phyloP scores from a whole-genome alignment of 148 eudicot species.

The Polygonum maritimum region DNA sequence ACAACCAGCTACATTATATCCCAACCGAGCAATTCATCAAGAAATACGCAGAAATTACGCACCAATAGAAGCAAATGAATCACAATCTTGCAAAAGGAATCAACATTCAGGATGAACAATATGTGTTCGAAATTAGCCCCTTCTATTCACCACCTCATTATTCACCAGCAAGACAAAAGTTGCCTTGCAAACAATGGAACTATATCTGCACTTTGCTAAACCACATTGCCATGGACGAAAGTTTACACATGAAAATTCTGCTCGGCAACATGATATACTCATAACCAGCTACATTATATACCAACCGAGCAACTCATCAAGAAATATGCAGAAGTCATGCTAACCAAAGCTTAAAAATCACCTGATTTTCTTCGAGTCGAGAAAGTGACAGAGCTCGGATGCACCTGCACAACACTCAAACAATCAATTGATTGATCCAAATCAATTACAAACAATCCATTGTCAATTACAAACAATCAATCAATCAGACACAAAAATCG shows the following conservation, averaged over 20 bases:
- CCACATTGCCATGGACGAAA: too few species aligned
- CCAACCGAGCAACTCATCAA: neutral
- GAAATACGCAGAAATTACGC: too few species aligned
- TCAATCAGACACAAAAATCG: too few species aligned
- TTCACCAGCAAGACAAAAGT: neutral
- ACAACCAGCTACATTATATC: too few species aligned
- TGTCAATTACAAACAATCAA: neutral
- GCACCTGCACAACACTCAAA: slow-evolving; percentile 61
- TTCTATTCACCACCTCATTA: too few species aligned
- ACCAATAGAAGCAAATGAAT: neutral
- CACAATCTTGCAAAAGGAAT: neutral
- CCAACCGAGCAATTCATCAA: too few species aligned
- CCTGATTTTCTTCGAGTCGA: slow-evolving; percentile 65
- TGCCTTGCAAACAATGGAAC: neutral
- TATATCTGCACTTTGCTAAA: too few species aligned
- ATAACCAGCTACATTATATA: neutral
- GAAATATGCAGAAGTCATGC: neutral
- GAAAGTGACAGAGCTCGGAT: slow-evolving; percentile 56
- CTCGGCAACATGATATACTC: too few species aligned
- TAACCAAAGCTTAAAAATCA: slow-evolving; percentile 10
- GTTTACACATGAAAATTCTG: too few species aligned
- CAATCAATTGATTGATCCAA: neutral
- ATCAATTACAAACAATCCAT: too few species aligned
- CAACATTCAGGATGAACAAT: neutral
- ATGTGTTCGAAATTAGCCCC: too few species aligned